These are phyloP conservation scores for Beverwykella pulmonaria DNA, from an alignment of 495 filamentous ascomycete species.

Conservation along the genomic window DNA sequence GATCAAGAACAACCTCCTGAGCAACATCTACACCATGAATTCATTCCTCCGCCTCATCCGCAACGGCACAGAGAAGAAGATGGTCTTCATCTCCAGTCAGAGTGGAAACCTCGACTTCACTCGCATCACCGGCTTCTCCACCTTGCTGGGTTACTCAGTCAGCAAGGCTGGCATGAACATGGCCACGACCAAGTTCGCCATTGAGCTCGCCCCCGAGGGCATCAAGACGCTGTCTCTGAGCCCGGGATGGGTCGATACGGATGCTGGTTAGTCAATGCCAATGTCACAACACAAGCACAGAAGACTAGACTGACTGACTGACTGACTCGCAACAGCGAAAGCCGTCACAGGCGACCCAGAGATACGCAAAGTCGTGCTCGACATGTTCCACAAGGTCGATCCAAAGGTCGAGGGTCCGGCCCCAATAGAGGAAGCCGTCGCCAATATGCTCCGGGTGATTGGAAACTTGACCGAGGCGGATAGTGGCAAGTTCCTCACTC, in stretches of 20 bases:
- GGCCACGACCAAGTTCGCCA: constrained; percentile 27
- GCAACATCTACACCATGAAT: constrained; percentile 30
- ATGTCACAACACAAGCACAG: constrained; percentile 7
- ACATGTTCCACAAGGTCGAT: constrained; percentile 25
- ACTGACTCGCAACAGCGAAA: constrained; percentile 28
- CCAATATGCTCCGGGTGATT: constrained; percentile 24
- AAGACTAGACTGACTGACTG: too few relatives aligned
- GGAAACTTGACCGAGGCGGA: constrained; percentile 18
- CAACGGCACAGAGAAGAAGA: constrained; percentile 34
- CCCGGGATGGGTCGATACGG: constrained; percentile 33
- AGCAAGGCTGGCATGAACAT: constrained; percentile 34
- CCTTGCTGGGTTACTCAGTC: constrained; percentile 26
- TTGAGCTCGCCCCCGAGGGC: constrained; percentile 27
- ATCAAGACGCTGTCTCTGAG: constrained; percentile 31
- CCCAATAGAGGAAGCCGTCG: constrained; percentile 20
- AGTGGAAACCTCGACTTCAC: constrained; percentile 22
- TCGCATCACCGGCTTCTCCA: constrained; percentile 20
- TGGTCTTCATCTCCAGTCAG: constrained; percentile 21
- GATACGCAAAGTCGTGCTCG: constrained; percentile 21
- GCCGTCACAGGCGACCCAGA: constrained; percentile 26
- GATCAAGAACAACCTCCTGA: constrained; percentile 29
- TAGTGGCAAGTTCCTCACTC: constrained; percentile 26
- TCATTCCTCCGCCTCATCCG: constrained; percentile 34
- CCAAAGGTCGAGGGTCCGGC: constrained; percentile 16
- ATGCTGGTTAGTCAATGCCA: constrained; percentile 31